A percentile compares a stretch with the other conserved stretches of the same genome.
Conservation (phyloP, 2,329 filamentous ascomycete genomes). For the Aspergillus costaricaensis region DNA sequence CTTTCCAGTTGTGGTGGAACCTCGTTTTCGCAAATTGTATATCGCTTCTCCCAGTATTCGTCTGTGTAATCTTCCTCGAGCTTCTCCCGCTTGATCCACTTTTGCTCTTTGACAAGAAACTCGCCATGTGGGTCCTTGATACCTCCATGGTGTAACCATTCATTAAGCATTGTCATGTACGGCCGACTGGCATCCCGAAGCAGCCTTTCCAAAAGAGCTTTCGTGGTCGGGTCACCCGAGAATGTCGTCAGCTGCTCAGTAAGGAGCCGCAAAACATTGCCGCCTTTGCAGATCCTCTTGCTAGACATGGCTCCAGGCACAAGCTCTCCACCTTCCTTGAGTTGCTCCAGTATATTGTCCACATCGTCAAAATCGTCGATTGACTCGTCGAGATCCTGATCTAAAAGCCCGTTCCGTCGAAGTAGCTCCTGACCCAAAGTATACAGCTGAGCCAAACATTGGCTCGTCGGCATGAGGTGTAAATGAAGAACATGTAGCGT, state of each 20-base stretch:
- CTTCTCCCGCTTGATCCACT: constrained; percentile 86
- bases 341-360: constrained; percentile 87
- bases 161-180: constrained; percentile 98
- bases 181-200: constrained; percentile 86
- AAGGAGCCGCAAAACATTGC: constrained; percentile 84
- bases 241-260: constrained; percentile 83
- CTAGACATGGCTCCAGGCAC: constrained; percentile 74
- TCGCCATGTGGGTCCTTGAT: constrained; percentile 94
- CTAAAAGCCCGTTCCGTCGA: constrained; percentile 82
- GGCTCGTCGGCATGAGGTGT: constrained; percentile 83
- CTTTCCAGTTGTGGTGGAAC: constrained; percentile 88
- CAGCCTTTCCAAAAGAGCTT: constrained; percentile 76
- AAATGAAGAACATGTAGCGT: constrained; percentile 92
- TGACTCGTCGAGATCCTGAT: constrained; percentile 68
- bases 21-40: constrained; percentile 88
- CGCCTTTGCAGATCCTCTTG: constrained; percentile 96
- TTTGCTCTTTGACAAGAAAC: constrained; percentile 93
- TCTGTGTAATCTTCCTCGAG: constrained; percentile 97
- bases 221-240: constrained; percentile 89
- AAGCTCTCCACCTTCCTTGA: constrained; percentile 83
- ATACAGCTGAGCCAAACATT: constrained; percentile 90
- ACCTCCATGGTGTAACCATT: constrained; percentile 94
- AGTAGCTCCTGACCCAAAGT: constrained; percentile 83
- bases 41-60: constrained; percentile 98
- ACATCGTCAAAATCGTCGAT: constrained; percentile 79